Percentiles rank a stretch among this genome's conserved stretches.
phyloP scores from a whole-genome alignment of 805 yeast species.

The Tetrapisispora taiwanensis region DNA sequence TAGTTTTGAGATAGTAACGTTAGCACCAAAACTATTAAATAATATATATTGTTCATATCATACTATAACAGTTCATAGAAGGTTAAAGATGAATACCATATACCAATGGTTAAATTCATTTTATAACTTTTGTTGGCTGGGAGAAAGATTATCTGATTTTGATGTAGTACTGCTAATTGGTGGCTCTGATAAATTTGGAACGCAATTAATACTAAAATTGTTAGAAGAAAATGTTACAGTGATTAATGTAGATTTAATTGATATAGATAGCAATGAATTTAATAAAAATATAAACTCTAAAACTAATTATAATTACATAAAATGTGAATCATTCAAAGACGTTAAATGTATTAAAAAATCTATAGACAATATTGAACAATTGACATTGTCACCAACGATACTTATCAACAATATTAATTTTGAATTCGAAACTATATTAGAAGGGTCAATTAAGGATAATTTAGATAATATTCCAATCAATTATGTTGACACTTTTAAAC shows the following conservation, averaged over 20 bases:
- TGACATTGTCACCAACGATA: conserved; percentile 3
- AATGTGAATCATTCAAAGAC: conserved; percentile 4
- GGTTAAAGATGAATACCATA: not conserved
- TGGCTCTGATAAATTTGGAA: conserved; percentile 16
- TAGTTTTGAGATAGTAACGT: too few species aligned
- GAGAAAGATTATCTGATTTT: conserved; percentile 5
- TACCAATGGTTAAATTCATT: conserved; percentile 1
- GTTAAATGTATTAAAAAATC: not conserved
- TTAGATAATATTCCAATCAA: not conserved
- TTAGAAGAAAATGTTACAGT: conserved; percentile 5
- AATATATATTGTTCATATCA: too few species aligned
- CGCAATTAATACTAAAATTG: conserved; percentile 7
- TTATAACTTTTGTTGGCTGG: conserved; percentile 15
- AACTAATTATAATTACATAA: conserved; percentile 1
- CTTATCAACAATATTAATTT: conserved; percentile 17
- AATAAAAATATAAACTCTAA: too few species aligned
- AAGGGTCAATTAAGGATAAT: not conserved
- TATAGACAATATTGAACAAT: not conserved
- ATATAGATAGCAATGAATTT: not conserved
- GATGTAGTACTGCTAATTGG: conserved; percentile 15
- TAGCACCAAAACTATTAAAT: too few species aligned
- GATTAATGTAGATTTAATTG: conserved; percentile 12
- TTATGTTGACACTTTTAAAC: not conserved
- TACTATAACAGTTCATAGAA: too few species aligned
- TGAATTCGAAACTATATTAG: conserved; percentile 5